Evolutionary conservation across 129 eudicot genomes (phyloP), one percentile per base, ranked within the genome.

Genomic region (Tanacetum coccineum): DNA sequence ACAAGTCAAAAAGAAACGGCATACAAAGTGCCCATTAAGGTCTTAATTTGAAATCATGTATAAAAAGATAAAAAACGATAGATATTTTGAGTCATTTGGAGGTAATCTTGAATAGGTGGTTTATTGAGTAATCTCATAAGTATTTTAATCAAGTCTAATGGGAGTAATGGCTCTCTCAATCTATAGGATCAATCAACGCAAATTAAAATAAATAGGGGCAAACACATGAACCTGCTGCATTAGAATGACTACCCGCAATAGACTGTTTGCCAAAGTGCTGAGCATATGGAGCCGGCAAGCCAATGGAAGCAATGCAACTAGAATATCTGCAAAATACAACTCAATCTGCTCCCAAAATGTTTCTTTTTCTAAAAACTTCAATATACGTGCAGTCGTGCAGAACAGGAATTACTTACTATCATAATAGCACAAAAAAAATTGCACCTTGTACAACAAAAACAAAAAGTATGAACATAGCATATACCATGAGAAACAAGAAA

Each of bases 401-500:
- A 9, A 53, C 28, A 19, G 12, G 13, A 53, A 53, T 53, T 4
- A 36, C 6, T 7, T 36, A n/a, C 59, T 19, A 18, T 53, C 59
- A 15, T 20, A 4, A 18, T 17, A 19, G 59, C 28, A 53, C 59
- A 9, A 21, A 22, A 19, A 21, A 53, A 17, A 0, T 4, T 18
- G 12, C 2, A 53, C 6, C 42, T 53, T 53, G 4, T 25, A 3
- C 12, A 53, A 15, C 22, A 36, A 36, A 32, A 4, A 32, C 39
- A n/a, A 32, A 32, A 2, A 7, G 1, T 36, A 36, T 36, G 42
- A 9, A 36, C 42, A 7, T 32, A 32, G 42, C 9, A 36, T 14
- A n/a, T 51, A 4, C 19, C 56, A 54, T 54, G 59, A 54, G 18
- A 51, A 58, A 61, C 75, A 76, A 39, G 39, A 32, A 36, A 36